Conservation (phyloP, 192 early-diverging fungal genomes). For the Mortierella antarctica region DNA sequence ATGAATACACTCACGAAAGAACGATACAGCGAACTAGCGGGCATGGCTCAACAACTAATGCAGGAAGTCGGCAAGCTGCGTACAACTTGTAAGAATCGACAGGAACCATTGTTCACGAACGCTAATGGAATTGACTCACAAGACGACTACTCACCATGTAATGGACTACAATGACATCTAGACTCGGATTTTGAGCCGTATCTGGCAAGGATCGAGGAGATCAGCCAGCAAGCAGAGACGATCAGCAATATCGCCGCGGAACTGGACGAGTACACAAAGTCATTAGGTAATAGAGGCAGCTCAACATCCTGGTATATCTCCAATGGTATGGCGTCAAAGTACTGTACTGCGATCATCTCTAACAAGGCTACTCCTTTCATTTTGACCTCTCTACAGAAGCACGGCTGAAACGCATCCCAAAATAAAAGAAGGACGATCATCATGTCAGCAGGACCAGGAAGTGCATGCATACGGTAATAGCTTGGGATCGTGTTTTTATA, state of each 20-base stretch:
- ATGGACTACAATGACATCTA: constrained; percentile 6
- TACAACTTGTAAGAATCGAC: constrained; percentile 44
- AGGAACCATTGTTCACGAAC: background rate
- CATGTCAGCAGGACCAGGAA: background rate
- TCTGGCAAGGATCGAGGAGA: constrained; percentile 55
- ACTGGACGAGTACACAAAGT: constrained; percentile 58
- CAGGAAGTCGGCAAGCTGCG: constrained; percentile 55
- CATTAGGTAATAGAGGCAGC: constrained; percentile 34
- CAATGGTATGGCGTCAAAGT: background rate
- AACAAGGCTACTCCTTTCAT: background rate
- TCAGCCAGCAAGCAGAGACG: constrained; percentile 54
- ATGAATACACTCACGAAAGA: constrained; percentile 56
- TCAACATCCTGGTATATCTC: background rate
- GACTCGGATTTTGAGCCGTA: constrained; percentile 59
- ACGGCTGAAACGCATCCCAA: constrained; percentile 23
- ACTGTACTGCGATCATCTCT: background rate
- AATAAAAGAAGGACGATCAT: background rate
- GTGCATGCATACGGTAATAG: background rate
- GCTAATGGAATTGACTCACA: background rate
- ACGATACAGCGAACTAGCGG: constrained; percentile 54
- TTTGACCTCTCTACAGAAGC: background rate
- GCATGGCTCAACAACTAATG: constrained; percentile 55
- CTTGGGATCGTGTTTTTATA: background rate
- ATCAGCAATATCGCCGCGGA: constrained; percentile 54
- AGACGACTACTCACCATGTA: background rate